Conservation (phyloP, 1,284 basidiomycete species). For the Malassezia furfur region DNA sequence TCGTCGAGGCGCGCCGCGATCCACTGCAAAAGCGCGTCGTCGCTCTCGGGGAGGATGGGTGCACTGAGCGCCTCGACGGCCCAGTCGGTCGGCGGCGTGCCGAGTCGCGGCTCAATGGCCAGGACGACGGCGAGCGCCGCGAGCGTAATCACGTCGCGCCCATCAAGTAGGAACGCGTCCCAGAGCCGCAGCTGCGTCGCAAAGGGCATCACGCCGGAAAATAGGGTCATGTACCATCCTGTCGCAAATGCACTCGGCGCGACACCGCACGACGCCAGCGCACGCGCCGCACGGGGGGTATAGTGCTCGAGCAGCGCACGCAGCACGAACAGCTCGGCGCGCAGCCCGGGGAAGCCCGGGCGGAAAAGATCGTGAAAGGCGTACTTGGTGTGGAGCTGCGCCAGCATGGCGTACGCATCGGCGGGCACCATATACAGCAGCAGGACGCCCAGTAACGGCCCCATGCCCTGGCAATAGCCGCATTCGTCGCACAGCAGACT, state of each 20-base stretch:
- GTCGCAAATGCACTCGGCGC: constrained; percentile 89
- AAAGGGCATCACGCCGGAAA: constrained; percentile 85
- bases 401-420: constrained; percentile 71
- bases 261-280: constrained; percentile 67
- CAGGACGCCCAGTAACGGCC: constrained; percentile 86
- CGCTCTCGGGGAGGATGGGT: constrained; percentile 35
- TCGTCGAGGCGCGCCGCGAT: constrained; percentile 20
- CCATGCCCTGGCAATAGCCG: constrained; percentile 99
- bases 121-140: constrained; percentile 79
- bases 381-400: constrained; percentile 65
- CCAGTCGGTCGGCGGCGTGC: constrained; percentile 3
- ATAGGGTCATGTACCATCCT: constrained; percentile 96
- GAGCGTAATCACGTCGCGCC: constrained; percentile 75
- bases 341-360: constrained; percentile 88
- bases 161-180: constrained; percentile 86
- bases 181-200: constrained; percentile 85
- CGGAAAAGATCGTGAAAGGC: constrained; percentile 77
- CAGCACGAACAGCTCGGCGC: constrained; percentile 88
- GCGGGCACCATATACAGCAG: constrained; percentile 67
- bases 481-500: constrained; percentile 75
- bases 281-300: constrained; percentile 76
- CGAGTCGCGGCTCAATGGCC: constrained; percentile 54
- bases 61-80: constrained; percentile 21
- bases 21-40: constrained; percentile 39
- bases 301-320: constrained; percentile 71